A percentile compares a stretch with the other conserved stretches of the same genome.
Evolutionary conservation across 345 rosid species (phyloP).

Genomic region (Abelmoschus esculentus): DNA sequence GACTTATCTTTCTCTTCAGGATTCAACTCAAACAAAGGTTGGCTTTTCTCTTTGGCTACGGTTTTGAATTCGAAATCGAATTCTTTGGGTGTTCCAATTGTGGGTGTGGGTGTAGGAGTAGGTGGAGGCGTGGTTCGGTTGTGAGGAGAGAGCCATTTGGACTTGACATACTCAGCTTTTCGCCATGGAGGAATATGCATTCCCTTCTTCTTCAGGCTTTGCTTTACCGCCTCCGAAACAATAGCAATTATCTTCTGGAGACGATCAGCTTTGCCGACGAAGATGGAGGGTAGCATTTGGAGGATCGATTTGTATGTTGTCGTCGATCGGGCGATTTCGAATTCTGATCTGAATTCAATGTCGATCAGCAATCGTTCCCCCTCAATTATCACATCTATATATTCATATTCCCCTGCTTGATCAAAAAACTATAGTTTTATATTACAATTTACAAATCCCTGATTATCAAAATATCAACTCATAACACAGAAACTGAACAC

Average conservation of each 20-base stretch:
- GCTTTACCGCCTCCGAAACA: slow-evolving; percentile 63
- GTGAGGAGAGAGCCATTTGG: slow-evolving; percentile 75
- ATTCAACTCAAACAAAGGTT: slow-evolving; percentile 8
- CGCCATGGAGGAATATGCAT: slow-evolving; percentile 92
- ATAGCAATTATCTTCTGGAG: slow-evolving; percentile 57
- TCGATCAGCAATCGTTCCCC: slow-evolving; percentile 68
- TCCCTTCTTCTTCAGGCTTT: slow-evolving; percentile 84
- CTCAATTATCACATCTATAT: slow-evolving; percentile 52
- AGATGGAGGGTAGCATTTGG: slow-evolving; percentile 61
- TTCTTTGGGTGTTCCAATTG: not conserved
- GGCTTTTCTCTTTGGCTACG: slow-evolving; percentile 14
- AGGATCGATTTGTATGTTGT: slow-evolving; percentile 59
- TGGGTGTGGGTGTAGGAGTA: not conserved
- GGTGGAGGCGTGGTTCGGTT: slow-evolving; percentile 18
- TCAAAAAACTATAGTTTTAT: not conserved
- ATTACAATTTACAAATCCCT: not conserved
- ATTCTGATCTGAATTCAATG: slow-evolving; percentile 74
- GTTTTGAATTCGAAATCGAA: slow-evolving; percentile 5
- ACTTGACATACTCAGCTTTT: slow-evolving; percentile 66
- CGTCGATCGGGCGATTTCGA: slow-evolving; percentile 89
- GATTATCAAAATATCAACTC: not conserved
- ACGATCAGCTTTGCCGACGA: slow-evolving; percentile 67
- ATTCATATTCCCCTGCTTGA: slow-evolving; percentile 69
- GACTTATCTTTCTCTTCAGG: slow-evolving; percentile 2
- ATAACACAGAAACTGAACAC: not conserved